These are phyloP conservation scores for Exophiala mesophila DNA, from an alignment of 2,329 filamentous ascomycete genomes.

Conservation along the genomic window DNA sequence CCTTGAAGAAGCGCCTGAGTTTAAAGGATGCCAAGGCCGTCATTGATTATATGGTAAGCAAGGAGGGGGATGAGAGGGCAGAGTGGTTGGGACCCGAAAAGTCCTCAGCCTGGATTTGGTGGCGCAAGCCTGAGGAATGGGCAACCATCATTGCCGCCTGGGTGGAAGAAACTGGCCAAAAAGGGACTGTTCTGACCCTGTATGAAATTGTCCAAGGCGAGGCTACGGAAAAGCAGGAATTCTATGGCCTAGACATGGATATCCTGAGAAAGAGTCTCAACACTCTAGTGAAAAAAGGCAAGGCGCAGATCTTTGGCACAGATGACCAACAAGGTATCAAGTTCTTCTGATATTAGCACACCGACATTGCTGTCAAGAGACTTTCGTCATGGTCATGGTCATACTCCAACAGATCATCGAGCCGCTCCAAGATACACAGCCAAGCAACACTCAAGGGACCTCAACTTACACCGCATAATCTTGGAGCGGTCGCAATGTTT, in stretches of 20 bases:
- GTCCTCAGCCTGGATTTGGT: constrained; percentile 39
- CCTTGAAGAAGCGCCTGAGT: constrained; percentile 42
- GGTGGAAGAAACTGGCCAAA: constrained; percentile 84
- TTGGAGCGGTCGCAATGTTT: constrained; percentile 66
- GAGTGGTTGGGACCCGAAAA: constrained; percentile 54
- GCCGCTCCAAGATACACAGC: no score
- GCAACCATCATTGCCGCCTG: constrained; percentile 70
- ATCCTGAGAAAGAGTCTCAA: constrained; percentile 73
- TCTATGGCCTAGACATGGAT: constrained; percentile 81
- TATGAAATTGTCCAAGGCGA: constrained; percentile 93
- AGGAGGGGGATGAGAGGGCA: constrained; percentile 46
- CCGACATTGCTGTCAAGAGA: no score
- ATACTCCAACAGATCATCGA: no score
- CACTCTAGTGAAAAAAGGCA: constrained; percentile 81
- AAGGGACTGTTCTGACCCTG: constrained; percentile 80
- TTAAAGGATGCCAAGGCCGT: constrained; percentile 51
- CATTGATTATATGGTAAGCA: constrained; percentile 52
- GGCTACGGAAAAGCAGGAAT: constrained; percentile 62
- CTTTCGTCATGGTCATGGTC: no score
- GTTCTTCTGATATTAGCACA: constrained; percentile 75
- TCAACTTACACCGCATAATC: constrained; percentile 48
- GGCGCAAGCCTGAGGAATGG: constrained; percentile 88
- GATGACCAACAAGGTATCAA: constrained; percentile 90
- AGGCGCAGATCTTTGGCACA: constrained; percentile 86
- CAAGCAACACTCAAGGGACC: no score